Evolutionary conservation across 495 filamentous ascomycete genomes (phyloP).

Genomic region (Glutinoglossum americanum): DNA sequence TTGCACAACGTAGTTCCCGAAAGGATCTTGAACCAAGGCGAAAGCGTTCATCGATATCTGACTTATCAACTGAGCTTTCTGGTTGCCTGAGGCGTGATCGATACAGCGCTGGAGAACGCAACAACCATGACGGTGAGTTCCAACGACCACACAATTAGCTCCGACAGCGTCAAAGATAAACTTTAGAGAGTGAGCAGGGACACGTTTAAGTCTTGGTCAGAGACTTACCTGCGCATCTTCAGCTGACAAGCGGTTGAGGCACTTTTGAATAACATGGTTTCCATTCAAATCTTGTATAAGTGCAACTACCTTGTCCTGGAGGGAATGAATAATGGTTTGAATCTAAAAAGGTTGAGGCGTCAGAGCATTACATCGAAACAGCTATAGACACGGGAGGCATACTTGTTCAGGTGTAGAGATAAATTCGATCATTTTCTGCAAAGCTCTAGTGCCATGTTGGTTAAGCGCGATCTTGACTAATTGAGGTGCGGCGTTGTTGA

Average conservation of each 20-base stretch:
- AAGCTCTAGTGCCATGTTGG: conserved; percentile 83
- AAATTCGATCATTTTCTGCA: conserved; percentile 99
- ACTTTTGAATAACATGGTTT: conserved; percentile 98
- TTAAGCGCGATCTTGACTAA: conserved; percentile 86
- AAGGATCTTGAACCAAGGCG: conserved; percentile 79
- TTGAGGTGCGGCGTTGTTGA: conserved; percentile 65
- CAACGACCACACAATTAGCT: conserved; percentile 63
- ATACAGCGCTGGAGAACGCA: conserved; percentile 96
- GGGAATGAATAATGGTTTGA: conserved; percentile 56
- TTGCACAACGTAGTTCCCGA: conserved; percentile 95
- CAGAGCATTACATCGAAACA: not conserved
- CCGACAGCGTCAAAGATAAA: conserved; percentile 96
- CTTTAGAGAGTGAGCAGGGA: conserved; percentile 10
- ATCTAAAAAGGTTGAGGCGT: conserved; percentile 23
- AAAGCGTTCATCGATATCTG: conserved; percentile 69
- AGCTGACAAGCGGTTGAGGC: conserved; percentile 70
- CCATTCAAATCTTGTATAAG: conserved; percentile 94
- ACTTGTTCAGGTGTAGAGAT: conserved; percentile 54
- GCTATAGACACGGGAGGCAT: not conserved
- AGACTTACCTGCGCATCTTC: conserved; percentile 42
- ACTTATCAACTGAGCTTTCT: conserved; percentile 68
- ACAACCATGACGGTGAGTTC: conserved; percentile 93
- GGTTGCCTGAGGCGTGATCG: conserved; percentile 76
- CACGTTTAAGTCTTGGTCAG: too few relatives aligned
- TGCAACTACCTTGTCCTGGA: conserved; percentile 61